These are phyloP conservation scores for Termitomyces sp. DNA, from an alignment of 768 basidiomycete genomes.

Conservation along the genomic window DNA sequence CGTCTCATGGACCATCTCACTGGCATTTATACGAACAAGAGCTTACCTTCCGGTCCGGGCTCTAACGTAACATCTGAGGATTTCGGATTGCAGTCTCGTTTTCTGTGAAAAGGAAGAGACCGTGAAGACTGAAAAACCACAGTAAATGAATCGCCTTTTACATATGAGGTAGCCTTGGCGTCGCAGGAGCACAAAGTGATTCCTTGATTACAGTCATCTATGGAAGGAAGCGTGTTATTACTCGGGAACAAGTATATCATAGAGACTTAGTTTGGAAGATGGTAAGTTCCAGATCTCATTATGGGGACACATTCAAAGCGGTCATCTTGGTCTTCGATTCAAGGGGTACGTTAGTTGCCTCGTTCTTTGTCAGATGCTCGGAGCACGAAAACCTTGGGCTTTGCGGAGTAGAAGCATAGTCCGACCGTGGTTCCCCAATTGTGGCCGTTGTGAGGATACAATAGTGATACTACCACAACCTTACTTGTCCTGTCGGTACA, in stretches of 20 bases:
- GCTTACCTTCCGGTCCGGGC: neutral
- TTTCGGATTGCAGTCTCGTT: neutral
- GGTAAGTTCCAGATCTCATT: neutral
- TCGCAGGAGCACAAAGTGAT: neutral
- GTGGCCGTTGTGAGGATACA: neutral
- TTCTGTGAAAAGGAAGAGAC: neutral
- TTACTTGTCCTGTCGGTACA: too few species aligned
- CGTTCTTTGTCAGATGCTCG: neutral
- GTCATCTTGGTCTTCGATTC: neutral
- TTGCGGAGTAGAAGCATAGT: neutral
- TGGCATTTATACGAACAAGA: neutral
- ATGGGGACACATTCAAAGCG: neutral
- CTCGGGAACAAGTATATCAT: neutral
- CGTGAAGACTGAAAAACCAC: neutral
- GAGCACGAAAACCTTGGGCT: neutral
- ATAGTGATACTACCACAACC: neutral
- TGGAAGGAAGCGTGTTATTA: neutral
- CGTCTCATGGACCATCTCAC: neutral
- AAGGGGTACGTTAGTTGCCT: neutral
- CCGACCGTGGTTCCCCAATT: neutral
- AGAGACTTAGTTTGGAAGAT: neutral
- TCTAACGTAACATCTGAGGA: neutral
- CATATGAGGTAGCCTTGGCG: neutral
- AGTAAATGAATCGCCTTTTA: too few species aligned
- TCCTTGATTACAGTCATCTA: neutral